Base-by-base conservation (phyloP, 2,329 filamentous ascomycete species). In the Colletotrichum theobromicola region DNA sequence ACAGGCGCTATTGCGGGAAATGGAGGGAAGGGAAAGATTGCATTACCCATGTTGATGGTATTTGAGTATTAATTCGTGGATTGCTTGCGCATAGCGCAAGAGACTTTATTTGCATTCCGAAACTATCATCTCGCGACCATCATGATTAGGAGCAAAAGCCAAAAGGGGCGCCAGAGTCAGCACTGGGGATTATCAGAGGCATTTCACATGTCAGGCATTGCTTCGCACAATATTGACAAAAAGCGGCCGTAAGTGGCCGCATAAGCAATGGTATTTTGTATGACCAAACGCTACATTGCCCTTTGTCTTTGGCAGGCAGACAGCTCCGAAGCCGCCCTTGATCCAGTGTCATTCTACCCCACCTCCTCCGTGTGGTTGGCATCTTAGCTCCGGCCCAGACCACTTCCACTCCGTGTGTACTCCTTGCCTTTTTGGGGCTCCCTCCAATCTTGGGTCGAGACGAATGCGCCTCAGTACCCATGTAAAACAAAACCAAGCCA, bases 401-500 rank as follows among this genome's bases (percentile, higher is more conserved):
- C 37, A 57, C 60, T 34, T 34, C 28, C 32, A 8, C n/a, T 70
- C 46, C 18, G 16, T 37, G 16, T 37, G 21, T 16, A 35, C 46
- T 53, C 58, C 16, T 60, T 35, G 21, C 28, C n/a, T 37, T 57
- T 37, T 37, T 21, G 21, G 10, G 15, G 18, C 58, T 12, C 53
- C 34, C 30, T 58, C 46, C 28, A 53, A 34, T 35, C 42, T 16
- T n/a, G 21, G 13, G 21, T 35, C 58, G 42, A 65, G 58, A 70
- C 58, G 53, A 30, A 10, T 61, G 53, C 32, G 67, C 62, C 68
- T 71, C 62, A 26, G 18, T 72, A 67, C 65, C 57, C 46, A 57
- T 72, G n/a, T 34, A 64, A 64, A 32, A 69, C 50, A 68, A 53
- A 75, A 68, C 30, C 62, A 75, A 75, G 34, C 58, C 64, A 75